Evolutionary conservation across 2,329 filamentous ascomycete genomes (phyloP).

Genomic region (Leptographium flavum): DNA sequence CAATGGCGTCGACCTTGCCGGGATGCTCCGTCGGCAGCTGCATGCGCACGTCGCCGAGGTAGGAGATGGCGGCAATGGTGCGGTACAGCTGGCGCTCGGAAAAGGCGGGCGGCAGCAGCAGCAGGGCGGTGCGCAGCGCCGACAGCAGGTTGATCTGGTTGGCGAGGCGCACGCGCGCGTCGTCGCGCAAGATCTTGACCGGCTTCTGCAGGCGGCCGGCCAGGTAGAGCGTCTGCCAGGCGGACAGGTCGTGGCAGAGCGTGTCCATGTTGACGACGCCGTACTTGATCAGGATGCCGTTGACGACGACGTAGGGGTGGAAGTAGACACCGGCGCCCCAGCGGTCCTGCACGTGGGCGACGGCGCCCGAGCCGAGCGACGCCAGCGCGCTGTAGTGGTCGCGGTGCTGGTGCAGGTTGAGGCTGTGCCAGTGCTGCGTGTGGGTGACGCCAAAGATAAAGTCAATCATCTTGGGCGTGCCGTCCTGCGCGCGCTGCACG

Average conservation of each 20-base stretch:
- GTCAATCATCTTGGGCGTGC: constrained; percentile 91
- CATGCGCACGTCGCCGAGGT: constrained; percentile 96
- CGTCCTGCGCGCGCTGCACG: constrained; percentile 72
- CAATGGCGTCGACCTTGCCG: constrained; percentile 86
- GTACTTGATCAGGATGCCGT: constrained; percentile 94
- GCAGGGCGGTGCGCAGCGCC: constrained; percentile 74
- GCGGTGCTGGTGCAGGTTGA: constrained; percentile 79
- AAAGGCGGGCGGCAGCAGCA: constrained; percentile 73
- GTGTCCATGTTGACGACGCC: constrained; percentile 92
- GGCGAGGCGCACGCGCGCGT: constrained; percentile 78
- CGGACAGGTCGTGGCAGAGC: constrained; percentile 67
- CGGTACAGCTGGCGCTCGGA: constrained; percentile 79
- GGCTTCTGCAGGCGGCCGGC: constrained; percentile 93
- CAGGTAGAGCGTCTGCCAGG: constrained; percentile 94
- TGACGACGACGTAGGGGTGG: constrained; percentile 87
- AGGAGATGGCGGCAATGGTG: constrained; percentile 84
- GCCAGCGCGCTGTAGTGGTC: constrained; percentile 85
- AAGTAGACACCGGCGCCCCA: constrained; percentile 95
- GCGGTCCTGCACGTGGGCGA: constrained; percentile 73
- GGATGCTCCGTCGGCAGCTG: constrained; percentile 77
- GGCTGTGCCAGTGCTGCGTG: constrained; percentile 90
- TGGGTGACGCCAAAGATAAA: constrained; percentile 95
- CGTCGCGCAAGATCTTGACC: constrained; percentile 91
- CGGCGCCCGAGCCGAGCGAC: constrained; percentile 68
- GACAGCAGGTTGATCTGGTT: constrained; percentile 94